phyloP scores from a whole-genome alignment of 768 basidiomycete species.

The Kwoniella heveanensis region DNA sequence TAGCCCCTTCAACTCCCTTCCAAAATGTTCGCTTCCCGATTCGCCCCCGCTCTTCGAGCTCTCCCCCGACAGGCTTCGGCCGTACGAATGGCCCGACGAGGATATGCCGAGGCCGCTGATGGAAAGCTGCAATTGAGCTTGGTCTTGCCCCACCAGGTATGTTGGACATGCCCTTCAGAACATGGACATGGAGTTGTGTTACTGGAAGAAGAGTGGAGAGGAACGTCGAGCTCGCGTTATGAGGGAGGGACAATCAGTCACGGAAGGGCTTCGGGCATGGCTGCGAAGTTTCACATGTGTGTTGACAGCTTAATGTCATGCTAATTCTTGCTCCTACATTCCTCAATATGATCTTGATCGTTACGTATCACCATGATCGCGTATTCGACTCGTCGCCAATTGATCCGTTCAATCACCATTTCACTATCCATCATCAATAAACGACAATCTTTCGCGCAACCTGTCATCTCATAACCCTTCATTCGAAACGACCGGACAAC shows the following conservation, averaged over 20 bases:
- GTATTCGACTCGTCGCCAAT: too few relatives aligned
- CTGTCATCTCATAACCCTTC: too few relatives aligned
- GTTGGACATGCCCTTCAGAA: conserved; percentile 41
- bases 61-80: conserved; percentile 37
- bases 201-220: too few relatives aligned
- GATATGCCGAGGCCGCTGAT: conserved; percentile 73
- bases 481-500: too few relatives aligned
- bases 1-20: neutral
- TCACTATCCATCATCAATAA: too few relatives aligned
- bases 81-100: conserved; percentile 64
- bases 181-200: neutral
- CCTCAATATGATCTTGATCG: too few relatives aligned
- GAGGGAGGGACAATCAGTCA: too few relatives aligned
- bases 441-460: too few relatives aligned
- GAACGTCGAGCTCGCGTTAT: too few relatives aligned
- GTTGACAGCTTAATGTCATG: neutral
- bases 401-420: too few relatives aligned
- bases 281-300: neutral
- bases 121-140: conserved; percentile 92
- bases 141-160: conserved; percentile 91
- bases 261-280: neutral
- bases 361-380: too few relatives aligned
- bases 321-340: neutral
- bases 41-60: conserved; percentile 39
- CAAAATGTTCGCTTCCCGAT: conserved; percentile 40